A percentile compares a stretch with the other conserved stretches of the same genome.
Conservation (phyloP, 768 basidiomycete genomes). For the Pulveroboletus sp. region DNA sequence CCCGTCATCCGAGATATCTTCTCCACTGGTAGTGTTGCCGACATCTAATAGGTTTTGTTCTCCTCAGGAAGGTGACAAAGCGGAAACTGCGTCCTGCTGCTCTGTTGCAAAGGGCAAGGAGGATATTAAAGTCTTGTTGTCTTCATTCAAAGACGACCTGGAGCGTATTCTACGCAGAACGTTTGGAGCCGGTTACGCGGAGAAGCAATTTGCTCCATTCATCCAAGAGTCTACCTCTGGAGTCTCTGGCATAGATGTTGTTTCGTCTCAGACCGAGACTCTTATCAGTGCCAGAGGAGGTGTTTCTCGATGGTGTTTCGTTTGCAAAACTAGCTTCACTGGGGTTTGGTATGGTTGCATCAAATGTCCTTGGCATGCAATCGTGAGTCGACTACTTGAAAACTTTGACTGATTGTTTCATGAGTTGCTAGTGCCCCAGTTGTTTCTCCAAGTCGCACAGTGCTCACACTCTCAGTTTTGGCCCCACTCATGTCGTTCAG, state of each 20-base stretch:
- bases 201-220: not conserved
- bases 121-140: slow-evolving; percentile 45
- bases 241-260: not conserved
- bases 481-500: slow-evolving; percentile 27
- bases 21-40: not conserved
- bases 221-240: not conserved
- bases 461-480: slow-evolving; percentile 29
- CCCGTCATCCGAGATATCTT: slow-evolving; percentile 5
- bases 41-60: not conserved
- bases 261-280: not conserved
- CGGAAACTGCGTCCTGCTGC: slow-evolving; percentile 33
- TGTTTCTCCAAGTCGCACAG: slow-evolving; percentile 27
- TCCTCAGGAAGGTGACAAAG: not conserved
- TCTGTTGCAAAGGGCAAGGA: slow-evolving; percentile 41
- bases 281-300: not conserved
- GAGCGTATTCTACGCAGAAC: slow-evolving; percentile 39
- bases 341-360: slow-evolving; percentile 29
- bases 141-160: slow-evolving; percentile 52
- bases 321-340: slow-evolving; percentile 23
- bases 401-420: slow-evolving; percentile 4
- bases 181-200: slow-evolving; percentile 25
- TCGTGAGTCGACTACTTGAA: slow-evolving; percentile 19
- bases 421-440: slow-evolving; percentile 17
- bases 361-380: slow-evolving; percentile 30
- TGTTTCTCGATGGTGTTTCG: slow-evolving; percentile 25